A percentile compares a stretch with the other conserved stretches of the same genome.
Evolutionary conservation across 2,329 filamentous ascomycete genomes (phyloP).

Genomic region (Calonectria crousiana): DNA sequence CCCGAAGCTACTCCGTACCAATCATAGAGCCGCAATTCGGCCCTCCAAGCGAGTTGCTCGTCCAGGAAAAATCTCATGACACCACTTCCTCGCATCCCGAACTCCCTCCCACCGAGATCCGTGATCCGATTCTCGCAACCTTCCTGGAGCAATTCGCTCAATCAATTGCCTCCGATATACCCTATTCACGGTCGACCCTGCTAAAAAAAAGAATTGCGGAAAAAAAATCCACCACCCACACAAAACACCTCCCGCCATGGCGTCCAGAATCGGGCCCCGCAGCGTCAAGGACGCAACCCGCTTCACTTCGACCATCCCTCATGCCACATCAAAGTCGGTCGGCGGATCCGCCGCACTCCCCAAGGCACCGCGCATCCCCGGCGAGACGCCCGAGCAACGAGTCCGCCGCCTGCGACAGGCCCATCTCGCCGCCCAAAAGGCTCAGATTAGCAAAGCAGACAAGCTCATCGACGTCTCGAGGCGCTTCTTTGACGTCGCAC

Average conservation of each 20-base stretch:
- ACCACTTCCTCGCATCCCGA: slow-evolving; percentile 45
- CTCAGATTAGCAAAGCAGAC: slow-evolving; percentile 67
- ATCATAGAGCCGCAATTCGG: slow-evolving; percentile 48
- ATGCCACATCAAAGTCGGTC: slow-evolving; percentile 74
- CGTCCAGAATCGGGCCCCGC: slow-evolving; percentile 65
- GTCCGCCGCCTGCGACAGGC: slow-evolving; percentile 76
- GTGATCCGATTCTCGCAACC: slow-evolving; percentile 20
- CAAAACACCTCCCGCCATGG: slow-evolving; percentile 47
- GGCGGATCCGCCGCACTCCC: slow-evolving; percentile 48
- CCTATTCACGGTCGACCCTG: background rate
- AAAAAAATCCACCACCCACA: background rate
- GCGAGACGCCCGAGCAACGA: slow-evolving; percentile 77
- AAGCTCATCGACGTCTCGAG: slow-evolving; percentile 61
- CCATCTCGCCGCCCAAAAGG: slow-evolving; percentile 74
- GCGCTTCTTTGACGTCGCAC: slow-evolving; percentile 66
- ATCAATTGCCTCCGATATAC: background rate
- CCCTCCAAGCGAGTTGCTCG: slow-evolving; percentile 32
- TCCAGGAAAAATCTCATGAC: slow-evolving; percentile 54
- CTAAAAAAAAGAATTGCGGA: background rate
- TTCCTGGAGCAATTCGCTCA: slow-evolving; percentile 5
- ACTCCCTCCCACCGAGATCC: slow-evolving; percentile 27
- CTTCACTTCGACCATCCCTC: slow-evolving; percentile 67
- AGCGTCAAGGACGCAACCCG: slow-evolving; percentile 85
- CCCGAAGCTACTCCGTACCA: slow-evolving; percentile 53
- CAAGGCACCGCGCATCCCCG: slow-evolving; percentile 48